Conservation (phyloP, 495 filamentous ascomycete genomes). For the Neurospora sp. region DNA sequence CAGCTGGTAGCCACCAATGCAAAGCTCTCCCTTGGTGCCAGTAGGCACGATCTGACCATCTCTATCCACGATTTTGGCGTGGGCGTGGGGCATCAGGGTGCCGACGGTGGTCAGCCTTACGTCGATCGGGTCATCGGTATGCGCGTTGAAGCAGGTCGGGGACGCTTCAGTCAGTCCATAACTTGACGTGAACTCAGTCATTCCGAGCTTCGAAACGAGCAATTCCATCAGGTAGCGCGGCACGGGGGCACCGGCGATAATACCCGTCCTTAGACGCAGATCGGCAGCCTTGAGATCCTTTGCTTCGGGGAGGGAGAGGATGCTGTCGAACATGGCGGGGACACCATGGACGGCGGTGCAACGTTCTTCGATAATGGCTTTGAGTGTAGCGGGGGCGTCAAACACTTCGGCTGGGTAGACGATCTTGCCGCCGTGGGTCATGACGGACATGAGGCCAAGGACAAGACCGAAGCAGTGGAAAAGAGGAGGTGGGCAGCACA, state of each 20-base stretch:
- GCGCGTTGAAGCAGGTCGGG: slow-evolving; percentile 63
- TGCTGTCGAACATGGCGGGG: slow-evolving; percentile 61
- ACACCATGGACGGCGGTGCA: slow-evolving; percentile 66
- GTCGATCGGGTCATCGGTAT: slow-evolving; percentile 52
- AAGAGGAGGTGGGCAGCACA: slow-evolving; percentile 61
- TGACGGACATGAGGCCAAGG: slow-evolving; percentile 54
- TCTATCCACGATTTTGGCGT: slow-evolving; percentile 55
- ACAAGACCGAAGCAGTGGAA: slow-evolving; percentile 72
- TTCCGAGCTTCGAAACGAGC: slow-evolving; percentile 49
- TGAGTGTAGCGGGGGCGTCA: slow-evolving; percentile 46
- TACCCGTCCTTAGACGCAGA: slow-evolving; percentile 53
- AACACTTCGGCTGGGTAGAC: slow-evolving; percentile 58
- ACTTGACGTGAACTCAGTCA: slow-evolving; percentile 58
- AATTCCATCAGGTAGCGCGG: slow-evolving; percentile 54
- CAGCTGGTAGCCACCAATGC: slow-evolving; percentile 59
- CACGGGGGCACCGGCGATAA: slow-evolving; percentile 59
- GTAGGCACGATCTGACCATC: slow-evolving; percentile 50
- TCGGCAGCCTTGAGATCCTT: slow-evolving; percentile 31
- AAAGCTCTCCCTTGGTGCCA: slow-evolving; percentile 53
- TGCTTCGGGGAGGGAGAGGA: slow-evolving; percentile 45
- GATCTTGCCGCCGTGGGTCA: slow-evolving; percentile 58
- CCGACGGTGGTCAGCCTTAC: slow-evolving; percentile 54
- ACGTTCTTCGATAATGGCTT: slow-evolving; percentile 49
- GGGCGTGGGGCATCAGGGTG: slow-evolving; percentile 55
- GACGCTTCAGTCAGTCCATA: slow-evolving; percentile 66